These are phyloP conservation scores for Coniophora puteana DNA, from an alignment of 1,284 basidiomycete genomes.

Conservation along the genomic window DNA sequence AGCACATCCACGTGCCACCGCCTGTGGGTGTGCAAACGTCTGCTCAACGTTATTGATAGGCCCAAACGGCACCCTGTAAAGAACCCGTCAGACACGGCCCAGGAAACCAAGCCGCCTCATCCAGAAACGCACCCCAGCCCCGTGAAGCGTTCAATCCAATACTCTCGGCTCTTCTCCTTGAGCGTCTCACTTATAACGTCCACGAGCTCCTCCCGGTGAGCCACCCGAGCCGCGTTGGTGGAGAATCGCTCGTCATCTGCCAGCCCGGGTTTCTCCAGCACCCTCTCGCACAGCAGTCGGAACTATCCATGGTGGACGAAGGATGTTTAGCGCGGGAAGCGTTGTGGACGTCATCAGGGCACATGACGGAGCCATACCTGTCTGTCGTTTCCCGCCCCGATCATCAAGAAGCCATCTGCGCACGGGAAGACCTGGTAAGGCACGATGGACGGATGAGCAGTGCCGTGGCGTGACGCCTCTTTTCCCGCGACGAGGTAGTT, in stretches of 20 bases:
- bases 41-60: constrained; percentile 91
- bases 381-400: constrained; percentile 89
- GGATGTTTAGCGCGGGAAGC: constrained; percentile 6
- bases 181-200: constrained; percentile 66
- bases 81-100: constrained; percentile 5
- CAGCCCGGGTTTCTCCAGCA: constrained; percentile 59
- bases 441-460: constrained; percentile 88
- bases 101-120: too few relatives aligned
- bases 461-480: constrained; percentile 88
- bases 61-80: constrained; percentile 79
- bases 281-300: constrained; percentile 53
- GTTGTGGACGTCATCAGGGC: constrained; percentile 1
- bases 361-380: constrained; percentile 50
- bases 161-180: constrained; percentile 50
- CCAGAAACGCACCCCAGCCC: constrained; percentile 69
- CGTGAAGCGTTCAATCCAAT: constrained; percentile 74
- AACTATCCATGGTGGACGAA: constrained; percentile 48
- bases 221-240: constrained; percentile 75
- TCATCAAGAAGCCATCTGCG: constrained; percentile 88
- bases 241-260: constrained; percentile 59
- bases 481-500: constrained; percentile 89
- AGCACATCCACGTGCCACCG: constrained; percentile 56
- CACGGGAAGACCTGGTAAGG: constrained; percentile 93
- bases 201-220: constrained; percentile 73
- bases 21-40: constrained; percentile 92